phyloP scores from a whole-genome alignment of 495 filamentous ascomycete genomes.

The Neurospora sp. region DNA sequence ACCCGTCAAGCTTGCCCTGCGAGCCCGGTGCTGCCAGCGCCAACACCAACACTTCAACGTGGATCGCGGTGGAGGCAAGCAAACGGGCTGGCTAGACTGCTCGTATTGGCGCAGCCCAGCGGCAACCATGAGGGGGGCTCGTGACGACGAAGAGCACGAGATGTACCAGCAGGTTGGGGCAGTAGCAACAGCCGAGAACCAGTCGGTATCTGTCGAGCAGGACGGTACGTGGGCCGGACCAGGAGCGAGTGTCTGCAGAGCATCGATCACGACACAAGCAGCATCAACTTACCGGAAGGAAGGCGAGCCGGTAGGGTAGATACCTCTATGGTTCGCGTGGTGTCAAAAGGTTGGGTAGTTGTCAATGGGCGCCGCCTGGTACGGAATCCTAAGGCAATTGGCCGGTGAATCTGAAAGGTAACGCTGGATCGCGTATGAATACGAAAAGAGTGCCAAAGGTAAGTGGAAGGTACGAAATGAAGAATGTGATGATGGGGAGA shows the following conservation, averaged over 20 bases:
- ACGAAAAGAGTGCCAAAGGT: slow-evolving; percentile 22
- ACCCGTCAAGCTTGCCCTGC: not conserved
- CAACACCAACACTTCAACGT: not conserved
- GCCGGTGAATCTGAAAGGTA: slow-evolving; percentile 15
- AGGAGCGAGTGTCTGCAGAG: not conserved
- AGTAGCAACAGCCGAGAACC: not conserved
- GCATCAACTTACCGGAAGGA: slow-evolving; percentile 17
- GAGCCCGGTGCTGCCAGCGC: not conserved
- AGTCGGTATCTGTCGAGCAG: not conserved
- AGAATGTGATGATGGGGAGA: slow-evolving; percentile 10
- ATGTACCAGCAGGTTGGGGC: not conserved
- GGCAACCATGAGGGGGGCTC: not conserved
- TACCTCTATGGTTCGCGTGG: slow-evolving; percentile 11
- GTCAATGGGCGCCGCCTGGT: slow-evolving; percentile 12
- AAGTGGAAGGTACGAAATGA: slow-evolving; percentile 18
- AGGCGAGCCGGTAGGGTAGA: slow-evolving; percentile 5
- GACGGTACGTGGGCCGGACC: not conserved
- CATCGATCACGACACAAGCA: not conserved
- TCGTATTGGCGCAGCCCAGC: not conserved
- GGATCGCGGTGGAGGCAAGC: not conserved
- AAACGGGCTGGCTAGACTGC: not conserved
- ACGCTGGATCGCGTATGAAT: slow-evolving; percentile 27
- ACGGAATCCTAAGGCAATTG: slow-evolving; percentile 10
- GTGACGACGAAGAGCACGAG: not conserved
- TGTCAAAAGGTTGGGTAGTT: not conserved